Base-by-base conservation (phyloP, 768 basidiomycete species). In the Suillus subaureus region DNA sequence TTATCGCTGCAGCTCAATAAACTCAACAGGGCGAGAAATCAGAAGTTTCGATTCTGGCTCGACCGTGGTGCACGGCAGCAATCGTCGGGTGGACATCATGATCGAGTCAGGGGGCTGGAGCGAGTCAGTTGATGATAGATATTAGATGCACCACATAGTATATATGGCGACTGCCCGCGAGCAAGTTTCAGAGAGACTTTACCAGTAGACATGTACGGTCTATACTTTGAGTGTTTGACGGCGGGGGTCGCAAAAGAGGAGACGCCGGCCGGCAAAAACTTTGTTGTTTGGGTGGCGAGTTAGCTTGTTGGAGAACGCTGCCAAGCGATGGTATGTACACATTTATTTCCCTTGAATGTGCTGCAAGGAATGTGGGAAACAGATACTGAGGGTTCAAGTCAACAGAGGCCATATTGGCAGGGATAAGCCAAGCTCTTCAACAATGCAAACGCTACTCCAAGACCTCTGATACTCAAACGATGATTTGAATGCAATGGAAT, bases 401-500 rank as follows among this genome's bases (percentile, higher is more conserved):
- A 18, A 26, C 21, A 61, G 61, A 31, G 3, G 23, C 31, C 21
- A 61, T 7, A 63, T 18, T 54, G 28, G 52, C 52, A 54, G 52
- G n/a, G 8, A 61, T 28, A 37, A 37, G 62, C 16, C 18, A 18
- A 39, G 43, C 28, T 28, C 26, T 45, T 13, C 15, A 26, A 21
- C 6, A 39, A 21, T 57, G 33, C 39, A 33, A 21, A 61, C 47
- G 35, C 13, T 26, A 57, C 28, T 11, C 47, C 61, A 51, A 12
- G 23, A 60, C 58, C 18, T 40, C 33, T 61, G 54, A 40, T 18
- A 18, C 43, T 35, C 26, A 37, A 43, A 57, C n/a, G 26, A 13
- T n/a, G 23, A 33, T 28, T 26, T n/a, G n/a, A 33, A 40, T 63
- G 49, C 57, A 54, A 65, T 49, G 18, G 9, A 55, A 61, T 55